These are phyloP conservation scores for Apiotrichum gracile DNA, from an alignment of 1,284 basidiomycete genomes.

Conservation along the genomic window DNA sequence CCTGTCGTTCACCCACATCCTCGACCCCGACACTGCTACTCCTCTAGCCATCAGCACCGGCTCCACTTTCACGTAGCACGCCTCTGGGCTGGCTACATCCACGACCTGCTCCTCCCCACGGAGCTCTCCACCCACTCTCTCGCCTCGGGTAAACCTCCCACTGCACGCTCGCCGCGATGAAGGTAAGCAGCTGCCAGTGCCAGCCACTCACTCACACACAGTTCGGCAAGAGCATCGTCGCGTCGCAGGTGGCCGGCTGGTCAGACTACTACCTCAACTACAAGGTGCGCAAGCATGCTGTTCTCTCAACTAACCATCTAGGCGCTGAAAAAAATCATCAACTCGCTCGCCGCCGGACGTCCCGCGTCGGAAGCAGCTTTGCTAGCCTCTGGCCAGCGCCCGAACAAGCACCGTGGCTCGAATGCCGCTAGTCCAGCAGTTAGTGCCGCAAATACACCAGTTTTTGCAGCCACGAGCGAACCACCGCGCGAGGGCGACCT, in stretches of 20 bases:
- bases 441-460: conserved; percentile 8
- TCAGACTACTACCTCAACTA: conserved; percentile 95
- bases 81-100: no score
- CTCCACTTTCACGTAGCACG: no score
- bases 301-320: conserved; percentile 1
- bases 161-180: no score
- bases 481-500: conserved; percentile 23
- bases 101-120: no score
- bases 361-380: conserved; percentile 83
- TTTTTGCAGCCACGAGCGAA: conserved; percentile 1
- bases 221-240: conserved; percentile 98
- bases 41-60: no score
- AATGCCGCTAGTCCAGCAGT: not conserved
- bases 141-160: no score
- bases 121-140: no score
- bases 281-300: no score
- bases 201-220: conserved; percentile 39
- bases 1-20: no score
- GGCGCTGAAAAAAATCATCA: conserved; percentile 68
- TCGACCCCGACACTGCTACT: no score
- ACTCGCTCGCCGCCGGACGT: conserved; percentile 84
- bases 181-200: no score
- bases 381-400: conserved; percentile 74
- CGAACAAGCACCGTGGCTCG: conserved; percentile 54
- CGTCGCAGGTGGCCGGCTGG: conserved; percentile 97